Evolutionary conservation across 441 rosid species (phyloP).

Genomic region (Populus hybrid): DNA sequence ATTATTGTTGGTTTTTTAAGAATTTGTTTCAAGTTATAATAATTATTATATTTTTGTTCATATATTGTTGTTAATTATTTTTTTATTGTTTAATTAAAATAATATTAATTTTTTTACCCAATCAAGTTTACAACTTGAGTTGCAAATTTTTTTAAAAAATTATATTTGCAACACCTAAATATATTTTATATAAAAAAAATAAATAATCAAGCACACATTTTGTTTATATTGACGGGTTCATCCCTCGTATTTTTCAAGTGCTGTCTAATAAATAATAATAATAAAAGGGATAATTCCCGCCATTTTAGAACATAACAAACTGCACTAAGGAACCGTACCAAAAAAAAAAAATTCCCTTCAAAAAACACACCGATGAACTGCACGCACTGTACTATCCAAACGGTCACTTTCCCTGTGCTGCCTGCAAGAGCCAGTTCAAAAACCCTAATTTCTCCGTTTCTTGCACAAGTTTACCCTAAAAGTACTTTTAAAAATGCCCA

Average conservation of each 20-base stretch:
- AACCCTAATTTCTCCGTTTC: constrained; percentile 14
- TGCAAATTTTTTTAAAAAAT: too few relatives aligned
- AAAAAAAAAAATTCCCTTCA: neutral
- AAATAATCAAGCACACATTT: too few relatives aligned
- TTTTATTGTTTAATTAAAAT: too few relatives aligned
- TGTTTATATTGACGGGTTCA: neutral
- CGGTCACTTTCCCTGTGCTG: constrained; percentile 22
- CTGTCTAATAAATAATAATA: neutral
- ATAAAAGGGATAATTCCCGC: neutral
- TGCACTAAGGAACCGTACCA: neutral
- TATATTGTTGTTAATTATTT: too few relatives aligned
- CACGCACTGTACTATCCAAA: constrained; percentile 22
- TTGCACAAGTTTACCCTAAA: constrained; percentile 4
- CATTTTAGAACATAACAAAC: neutral
- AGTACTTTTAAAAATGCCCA: constrained; percentile 12
- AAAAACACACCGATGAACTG: constrained; percentile 38
- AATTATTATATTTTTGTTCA: too few relatives aligned
- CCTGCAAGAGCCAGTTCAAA: constrained; percentile 23
- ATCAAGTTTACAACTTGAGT: too few relatives aligned
- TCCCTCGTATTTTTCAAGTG: neutral
- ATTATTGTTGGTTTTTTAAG: too few relatives aligned
- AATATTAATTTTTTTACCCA: too few relatives aligned
- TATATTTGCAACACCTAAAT: too few relatives aligned
- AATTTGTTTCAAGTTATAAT: too few relatives aligned
- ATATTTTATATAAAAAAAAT: too few relatives aligned